These are phyloP conservation scores for Acanthamoeba triangularis DNA, from an alignment of 208 protist species.

Conservation along the genomic window DNA sequence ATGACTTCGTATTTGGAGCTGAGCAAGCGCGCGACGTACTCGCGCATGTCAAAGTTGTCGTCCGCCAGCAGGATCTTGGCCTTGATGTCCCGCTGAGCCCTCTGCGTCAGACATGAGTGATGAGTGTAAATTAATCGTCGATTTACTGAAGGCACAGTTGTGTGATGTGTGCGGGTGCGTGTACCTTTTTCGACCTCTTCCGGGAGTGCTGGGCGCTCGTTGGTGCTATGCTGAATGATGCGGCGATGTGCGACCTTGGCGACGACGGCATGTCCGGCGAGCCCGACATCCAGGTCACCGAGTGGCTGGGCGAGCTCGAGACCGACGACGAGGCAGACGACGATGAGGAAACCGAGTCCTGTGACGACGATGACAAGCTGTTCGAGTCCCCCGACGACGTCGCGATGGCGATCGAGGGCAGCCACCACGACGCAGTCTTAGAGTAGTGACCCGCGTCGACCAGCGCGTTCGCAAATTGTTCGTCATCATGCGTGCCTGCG, in stretches of 20 bases:
- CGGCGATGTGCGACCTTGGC: background rate
- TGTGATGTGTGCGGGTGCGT: no score
- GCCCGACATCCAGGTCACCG: background rate
- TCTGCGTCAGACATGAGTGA: background rate
- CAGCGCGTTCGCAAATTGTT: background rate
- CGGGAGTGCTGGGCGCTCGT: background rate
- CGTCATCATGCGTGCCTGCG: background rate
- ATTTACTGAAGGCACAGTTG: no score
- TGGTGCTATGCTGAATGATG: background rate
- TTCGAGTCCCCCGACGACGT: background rate
- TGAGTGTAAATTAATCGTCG: no score
- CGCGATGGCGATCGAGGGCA: constrained; percentile 25
- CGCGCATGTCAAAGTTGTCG: constrained; percentile 78
- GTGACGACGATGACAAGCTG: background rate
- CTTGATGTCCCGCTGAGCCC: background rate
- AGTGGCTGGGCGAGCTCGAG: background rate
- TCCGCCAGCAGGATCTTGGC: constrained; percentile 54
- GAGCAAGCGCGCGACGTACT: constrained; percentile 58
- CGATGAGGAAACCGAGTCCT: background rate
- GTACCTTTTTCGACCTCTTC: background rate
- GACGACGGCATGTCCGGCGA: constrained; percentile 34
- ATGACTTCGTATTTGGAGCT: constrained; percentile 50
- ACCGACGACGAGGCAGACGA: background rate
- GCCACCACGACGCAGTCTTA: constrained; percentile 47
- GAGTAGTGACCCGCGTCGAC: constrained; percentile 32